These are phyloP conservation scores for Cotoneaster glaucophyllus DNA, from an alignment of 306 rosid genomes.

Conservation along the genomic window DNA sequence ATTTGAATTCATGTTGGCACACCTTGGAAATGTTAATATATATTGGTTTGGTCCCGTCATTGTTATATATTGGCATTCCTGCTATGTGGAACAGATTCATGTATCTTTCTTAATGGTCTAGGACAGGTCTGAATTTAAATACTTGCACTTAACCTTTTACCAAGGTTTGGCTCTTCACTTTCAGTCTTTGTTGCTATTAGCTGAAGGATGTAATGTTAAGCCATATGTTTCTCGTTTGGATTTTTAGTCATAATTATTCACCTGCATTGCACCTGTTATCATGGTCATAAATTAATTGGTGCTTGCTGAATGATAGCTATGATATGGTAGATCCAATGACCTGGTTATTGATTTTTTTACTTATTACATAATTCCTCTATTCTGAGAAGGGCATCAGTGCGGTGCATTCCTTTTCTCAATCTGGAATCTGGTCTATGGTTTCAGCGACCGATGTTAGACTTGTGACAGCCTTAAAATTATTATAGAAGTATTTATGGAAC, in stretches of 20 bases:
- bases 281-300: background rate
- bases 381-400: background rate
- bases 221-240: background rate
- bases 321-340: background rate
- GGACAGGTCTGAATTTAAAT: background rate
- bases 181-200: background rate
- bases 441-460: background rate
- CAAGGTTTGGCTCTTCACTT: background rate
- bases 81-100: background rate
- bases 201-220: background rate
- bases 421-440: background rate
- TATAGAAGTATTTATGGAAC: background rate
- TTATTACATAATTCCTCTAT: background rate
- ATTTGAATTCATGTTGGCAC: background rate
- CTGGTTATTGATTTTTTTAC: background rate
- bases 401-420: background rate
- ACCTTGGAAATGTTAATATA: background rate
- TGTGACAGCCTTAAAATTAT: background rate
- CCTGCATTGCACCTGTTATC: background rate
- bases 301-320: background rate
- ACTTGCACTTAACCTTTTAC: background rate
- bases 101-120: background rate
- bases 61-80: background rate
- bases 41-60: background rate
- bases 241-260: background rate